Base-by-base conservation (phyloP, 1,284 basidiomycete species). In the Nidula niveotomentosa region DNA sequence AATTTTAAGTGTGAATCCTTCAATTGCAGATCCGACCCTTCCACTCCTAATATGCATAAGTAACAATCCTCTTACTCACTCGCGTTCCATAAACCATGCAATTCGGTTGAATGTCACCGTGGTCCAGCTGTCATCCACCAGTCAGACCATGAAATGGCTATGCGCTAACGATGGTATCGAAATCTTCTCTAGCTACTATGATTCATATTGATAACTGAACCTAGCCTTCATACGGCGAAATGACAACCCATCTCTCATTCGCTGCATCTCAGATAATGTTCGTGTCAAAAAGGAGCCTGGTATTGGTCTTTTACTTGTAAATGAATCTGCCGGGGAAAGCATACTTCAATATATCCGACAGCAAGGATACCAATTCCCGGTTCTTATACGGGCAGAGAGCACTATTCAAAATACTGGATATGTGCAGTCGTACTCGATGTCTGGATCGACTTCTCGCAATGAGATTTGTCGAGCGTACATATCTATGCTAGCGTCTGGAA, bases 201-300 rank as follows among this genome's bases (percentile, higher is more conserved):
- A 12, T 41, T 41, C 15, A 41, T 41, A 41, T 41, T 41, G 15
- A 41, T 41, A 41, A 15, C 15, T 4, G 15, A 12, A 41, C 39
- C 39, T 36, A 65, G 64, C 48, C 37, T 63, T 65, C 50, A 48
- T 67, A 8, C 55, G 58, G 18, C 44, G 49, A 39, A 58, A 64
- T 46, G 65, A 67, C 49, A 43, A 56, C 8, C 52, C 60, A n/a
- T 54, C 58, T 41, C 52, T 48, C 7, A 53, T 69, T 36, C 62
- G 67, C n/a, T 65, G 65, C 51, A 68, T 69, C 35, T 62, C 66
- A 1, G 66, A 69, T 43, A 64, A 65, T 41, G 60, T 59, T 36
- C 60, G 67, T 9, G 52, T 57, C 5, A 65, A 69, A 47, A 41
- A 37, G 3, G 57, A 57, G 23, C 8, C 53, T 10, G 36, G 39